These are phyloP conservation scores for Aleurites moluccanus DNA, from an alignment of 441 rosid species.

Conservation along the genomic window DNA sequence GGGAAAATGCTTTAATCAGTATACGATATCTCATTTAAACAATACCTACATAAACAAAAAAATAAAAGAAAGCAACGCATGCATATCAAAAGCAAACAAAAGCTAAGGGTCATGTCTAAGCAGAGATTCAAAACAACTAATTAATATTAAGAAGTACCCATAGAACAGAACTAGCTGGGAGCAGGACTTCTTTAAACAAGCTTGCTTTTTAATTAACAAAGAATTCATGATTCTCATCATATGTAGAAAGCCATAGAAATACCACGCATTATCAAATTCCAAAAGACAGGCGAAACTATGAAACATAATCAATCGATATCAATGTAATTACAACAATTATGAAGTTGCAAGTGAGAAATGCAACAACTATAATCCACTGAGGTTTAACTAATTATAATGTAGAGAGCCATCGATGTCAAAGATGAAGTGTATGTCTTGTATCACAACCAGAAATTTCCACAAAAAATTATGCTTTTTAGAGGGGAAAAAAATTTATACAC, in stretches of 20 bases:
- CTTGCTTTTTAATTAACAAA: background rate
- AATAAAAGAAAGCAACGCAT: background rate
- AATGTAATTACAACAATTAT: background rate
- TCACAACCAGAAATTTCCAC: background rate
- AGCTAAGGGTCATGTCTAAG: background rate
- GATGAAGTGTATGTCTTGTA: too few species aligned
- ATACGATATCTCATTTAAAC: background rate
- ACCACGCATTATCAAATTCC: background rate
- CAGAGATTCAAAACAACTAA: background rate
- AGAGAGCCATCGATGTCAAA: background rate
- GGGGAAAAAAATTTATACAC: slow-evolving; percentile 36
- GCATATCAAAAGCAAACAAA: slow-evolving; percentile 6
- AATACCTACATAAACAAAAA: background rate
- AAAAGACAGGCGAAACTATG: background rate
- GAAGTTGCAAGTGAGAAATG: background rate
- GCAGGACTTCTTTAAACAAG: background rate
- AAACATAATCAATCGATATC: background rate
- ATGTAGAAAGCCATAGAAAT: background rate
- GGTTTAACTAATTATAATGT: background rate
- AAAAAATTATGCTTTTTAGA: background rate
- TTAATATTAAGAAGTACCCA: background rate
- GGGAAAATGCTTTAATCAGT: slow-evolving; percentile 14
- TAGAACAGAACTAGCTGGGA: background rate
- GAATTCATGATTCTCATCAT: background rate
- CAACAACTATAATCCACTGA: background rate